These are phyloP conservation scores for Astrothelium subdiscretum DNA, from an alignment of 495 filamentous ascomycete genomes.

Conservation along the genomic window DNA sequence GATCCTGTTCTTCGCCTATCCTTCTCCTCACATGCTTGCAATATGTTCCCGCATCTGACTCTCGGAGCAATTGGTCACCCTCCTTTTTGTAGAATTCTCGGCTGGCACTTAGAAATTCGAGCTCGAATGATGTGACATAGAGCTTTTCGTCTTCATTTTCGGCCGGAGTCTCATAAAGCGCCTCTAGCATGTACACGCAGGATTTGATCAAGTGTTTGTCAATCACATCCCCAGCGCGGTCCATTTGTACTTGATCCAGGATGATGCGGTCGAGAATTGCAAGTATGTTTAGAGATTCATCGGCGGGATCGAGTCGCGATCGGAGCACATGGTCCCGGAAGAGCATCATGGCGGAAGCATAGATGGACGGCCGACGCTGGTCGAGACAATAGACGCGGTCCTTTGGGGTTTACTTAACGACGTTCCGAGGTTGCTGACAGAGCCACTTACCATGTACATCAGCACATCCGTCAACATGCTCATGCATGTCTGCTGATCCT, in stretches of 20 bases:
- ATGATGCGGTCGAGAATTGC: constrained; percentile 68
- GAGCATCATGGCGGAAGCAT: constrained; percentile 67
- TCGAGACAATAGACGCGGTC: constrained; percentile 72
- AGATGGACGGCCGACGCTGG: constrained; percentile 64
- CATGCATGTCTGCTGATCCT: constrained; percentile 84
- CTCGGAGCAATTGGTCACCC: constrained; percentile 58
- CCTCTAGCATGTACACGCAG: constrained; percentile 83
- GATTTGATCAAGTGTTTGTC: constrained; percentile 71
- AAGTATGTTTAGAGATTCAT: constrained; percentile 41
- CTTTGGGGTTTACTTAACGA: constrained; percentile 19
- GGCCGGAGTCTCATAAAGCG: constrained; percentile 66
- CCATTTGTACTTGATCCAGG: constrained; percentile 84
- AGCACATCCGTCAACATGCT: constrained; percentile 95
- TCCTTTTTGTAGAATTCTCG: constrained; percentile 64
- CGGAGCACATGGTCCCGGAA: constrained; percentile 76
- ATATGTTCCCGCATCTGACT: constrained; percentile 71
- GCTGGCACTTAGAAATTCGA: constrained; percentile 59
- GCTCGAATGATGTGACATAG: constrained; percentile 76
- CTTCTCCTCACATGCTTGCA: constrained; percentile 65
- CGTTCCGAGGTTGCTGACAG: background rate
- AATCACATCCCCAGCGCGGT: constrained; percentile 81
- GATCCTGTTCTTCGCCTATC: constrained; percentile 65
- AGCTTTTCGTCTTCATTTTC: constrained; percentile 68
- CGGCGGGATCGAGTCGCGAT: constrained; percentile 30
- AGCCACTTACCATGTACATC: constrained; percentile 87